Conservation (phyloP, 116 monocot species). For the Posidonia oceanica region DNA sequence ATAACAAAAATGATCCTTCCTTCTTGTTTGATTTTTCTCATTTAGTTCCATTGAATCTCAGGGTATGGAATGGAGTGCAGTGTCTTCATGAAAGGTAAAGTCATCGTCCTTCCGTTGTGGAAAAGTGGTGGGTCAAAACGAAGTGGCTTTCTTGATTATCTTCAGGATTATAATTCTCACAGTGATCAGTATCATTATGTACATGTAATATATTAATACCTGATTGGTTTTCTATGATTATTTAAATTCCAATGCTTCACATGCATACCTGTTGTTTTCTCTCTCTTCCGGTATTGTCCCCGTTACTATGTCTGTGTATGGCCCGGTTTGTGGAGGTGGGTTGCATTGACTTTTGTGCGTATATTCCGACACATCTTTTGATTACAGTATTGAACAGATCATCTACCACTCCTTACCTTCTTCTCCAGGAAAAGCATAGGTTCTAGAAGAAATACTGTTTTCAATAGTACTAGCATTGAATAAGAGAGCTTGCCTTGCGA, state of each 20-base stretch:
- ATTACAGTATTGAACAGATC: constrained; percentile 4
- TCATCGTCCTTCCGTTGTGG: neutral
- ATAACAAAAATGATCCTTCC: too few relatives aligned
- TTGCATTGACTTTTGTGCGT: neutral
- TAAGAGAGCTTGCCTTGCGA: too few relatives aligned
- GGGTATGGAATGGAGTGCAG: constrained; percentile 99
- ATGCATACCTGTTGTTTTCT: too few relatives aligned
- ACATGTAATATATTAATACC: too few relatives aligned
- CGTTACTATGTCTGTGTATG: neutral
- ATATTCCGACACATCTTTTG: neutral
- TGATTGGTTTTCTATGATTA: too few relatives aligned
- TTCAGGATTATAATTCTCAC: too few relatives aligned
- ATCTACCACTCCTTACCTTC: neutral
- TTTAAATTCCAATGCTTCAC: too few relatives aligned
- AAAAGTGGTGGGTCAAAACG: neutral
- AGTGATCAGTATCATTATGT: too few relatives aligned
- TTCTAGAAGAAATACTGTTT: neutral
- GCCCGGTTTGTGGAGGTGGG: neutral
- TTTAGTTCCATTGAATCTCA: constrained; percentile 14
- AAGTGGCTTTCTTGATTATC: too few relatives aligned
- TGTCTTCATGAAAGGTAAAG: constrained; percentile 81
- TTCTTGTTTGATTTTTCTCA: constrained; percentile 2
- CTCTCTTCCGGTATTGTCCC: too few relatives aligned
- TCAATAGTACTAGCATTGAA: neutral
- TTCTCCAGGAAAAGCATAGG: neutral